Evolutionary conservation across 2,329 filamentous ascomycete genomes (phyloP).

Genomic region (Penicillium sp.): DNA sequence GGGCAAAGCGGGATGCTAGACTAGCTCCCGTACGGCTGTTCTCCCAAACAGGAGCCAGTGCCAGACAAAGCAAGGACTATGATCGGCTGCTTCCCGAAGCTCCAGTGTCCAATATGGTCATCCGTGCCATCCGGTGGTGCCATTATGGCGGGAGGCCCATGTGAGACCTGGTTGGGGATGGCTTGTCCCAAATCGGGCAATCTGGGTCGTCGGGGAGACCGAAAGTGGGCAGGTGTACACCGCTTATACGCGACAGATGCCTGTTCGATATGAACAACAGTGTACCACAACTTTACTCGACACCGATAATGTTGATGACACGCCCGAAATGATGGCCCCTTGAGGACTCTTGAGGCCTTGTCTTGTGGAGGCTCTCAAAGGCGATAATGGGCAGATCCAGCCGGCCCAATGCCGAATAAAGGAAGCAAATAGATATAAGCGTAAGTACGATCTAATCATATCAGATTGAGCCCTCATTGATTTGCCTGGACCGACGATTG

Average conservation of each 20-base stretch:
- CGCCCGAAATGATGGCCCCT: not conserved
- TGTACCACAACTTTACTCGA: not conserved
- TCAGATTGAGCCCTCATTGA: conserved; percentile 26
- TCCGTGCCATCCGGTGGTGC: not conserved
- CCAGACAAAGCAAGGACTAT: not conserved
- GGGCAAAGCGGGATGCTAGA: not conserved
- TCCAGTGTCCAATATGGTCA: not conserved
- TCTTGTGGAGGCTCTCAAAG: not conserved
- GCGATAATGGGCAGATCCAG: not conserved
- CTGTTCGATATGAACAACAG: not conserved
- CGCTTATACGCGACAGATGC: not conserved
- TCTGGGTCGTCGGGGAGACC: not conserved
- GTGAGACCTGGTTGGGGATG: not conserved
- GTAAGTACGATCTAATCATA: not conserved
- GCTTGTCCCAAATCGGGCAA: not conserved
- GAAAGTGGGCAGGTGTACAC: conserved; percentile 4
- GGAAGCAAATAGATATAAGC: not conserved
- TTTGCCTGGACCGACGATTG: conserved; percentile 39
- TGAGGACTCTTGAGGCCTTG: not conserved
- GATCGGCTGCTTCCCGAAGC: not conserved
- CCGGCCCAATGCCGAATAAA: not conserved
- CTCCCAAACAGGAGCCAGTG: not conserved
- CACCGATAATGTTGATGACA: too few relatives aligned
- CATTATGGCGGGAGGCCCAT: not conserved
- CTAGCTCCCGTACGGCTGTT: not conserved